phyloP scores from a whole-genome alignment of 371 early-diverging fungal genomes.

The Dentiscutata heterogama region DNA sequence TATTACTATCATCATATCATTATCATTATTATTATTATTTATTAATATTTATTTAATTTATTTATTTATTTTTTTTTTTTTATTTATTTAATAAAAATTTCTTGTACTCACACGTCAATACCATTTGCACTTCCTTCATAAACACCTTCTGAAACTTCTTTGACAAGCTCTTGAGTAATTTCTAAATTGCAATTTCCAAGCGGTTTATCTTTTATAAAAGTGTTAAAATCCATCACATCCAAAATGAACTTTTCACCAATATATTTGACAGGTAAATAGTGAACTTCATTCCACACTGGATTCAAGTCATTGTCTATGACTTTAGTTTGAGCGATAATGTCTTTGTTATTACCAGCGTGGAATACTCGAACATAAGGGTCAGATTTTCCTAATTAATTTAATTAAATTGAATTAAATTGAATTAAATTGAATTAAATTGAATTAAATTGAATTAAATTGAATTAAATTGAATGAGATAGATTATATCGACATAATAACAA shows the following conservation, averaged over 20 bases:
- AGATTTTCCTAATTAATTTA: constrained; percentile 62
- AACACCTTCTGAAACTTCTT: not conserved
- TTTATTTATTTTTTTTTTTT: too few relatives aligned
- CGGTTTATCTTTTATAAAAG: constrained; percentile 69
- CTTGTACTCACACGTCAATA: not conserved
- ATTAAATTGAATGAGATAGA: too few relatives aligned
- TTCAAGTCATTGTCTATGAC: constrained; percentile 76
- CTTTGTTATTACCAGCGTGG: constrained; percentile 13
- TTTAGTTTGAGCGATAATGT: constrained; percentile 61
- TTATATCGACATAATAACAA: not conserved
- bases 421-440: too few relatives aligned
- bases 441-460: too few relatives aligned
- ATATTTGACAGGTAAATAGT: constrained; percentile 77
- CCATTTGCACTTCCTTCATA: constrained; percentile 16
- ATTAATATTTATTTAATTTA: too few relatives aligned
- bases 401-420: too few relatives aligned
- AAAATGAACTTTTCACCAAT: constrained; percentile 74
- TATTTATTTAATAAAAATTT: too few relatives aligned
- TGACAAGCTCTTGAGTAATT: constrained; percentile 57
- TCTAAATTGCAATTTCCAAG: constrained; percentile 67
- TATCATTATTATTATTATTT: too few relatives aligned
- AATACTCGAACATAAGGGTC: constrained; percentile 79
- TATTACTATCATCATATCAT: too few relatives aligned
- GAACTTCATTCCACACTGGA: constrained; percentile 92
- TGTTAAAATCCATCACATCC: constrained; percentile 83